These are phyloP conservation scores for Phytophthora tubulina DNA, from an alignment of 352 stramenopile genomes.

Conservation along the genomic window DNA sequence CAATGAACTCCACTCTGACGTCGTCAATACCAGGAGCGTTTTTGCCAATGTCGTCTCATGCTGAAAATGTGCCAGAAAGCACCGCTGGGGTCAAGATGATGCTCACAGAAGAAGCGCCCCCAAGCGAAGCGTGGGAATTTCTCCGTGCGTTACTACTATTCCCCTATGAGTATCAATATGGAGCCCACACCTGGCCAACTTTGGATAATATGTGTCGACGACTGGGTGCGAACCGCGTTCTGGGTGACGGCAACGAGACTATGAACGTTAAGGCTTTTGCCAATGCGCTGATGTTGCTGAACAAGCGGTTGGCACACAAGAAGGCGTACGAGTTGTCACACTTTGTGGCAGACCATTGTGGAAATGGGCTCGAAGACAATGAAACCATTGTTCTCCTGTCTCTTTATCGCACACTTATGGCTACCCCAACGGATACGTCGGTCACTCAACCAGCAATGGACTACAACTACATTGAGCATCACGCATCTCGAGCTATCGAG, in stretches of 20 bases:
- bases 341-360: conserved; percentile 33
- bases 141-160: conserved; percentile 36
- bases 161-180: conserved; percentile 15
- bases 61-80: conserved; percentile 1
- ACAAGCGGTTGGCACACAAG: conserved; percentile 54
- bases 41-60: neutral
- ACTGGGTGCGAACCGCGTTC: conserved; percentile 64
- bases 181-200: conserved; percentile 29
- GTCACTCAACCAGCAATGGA: neutral
- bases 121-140: conserved; percentile 33
- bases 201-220: conserved; percentile 59
- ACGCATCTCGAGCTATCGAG: conserved; percentile 32
- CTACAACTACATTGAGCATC: conserved; percentile 28
- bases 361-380: conserved; percentile 5
- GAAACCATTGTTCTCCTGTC: conserved; percentile 44
- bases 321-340: conserved; percentile 44
- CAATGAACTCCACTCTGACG: neutral
- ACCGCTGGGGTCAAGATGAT: neutral
- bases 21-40: neutral
- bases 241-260: conserved; percentile 66
- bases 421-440: neutral
- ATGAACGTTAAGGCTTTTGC: conserved; percentile 70
- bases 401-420: conserved; percentile 29
- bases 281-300: conserved; percentile 44
- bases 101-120: neutral